phyloP scores from a whole-genome alignment of 768 basidiomycete genomes.

The Podaxis pistillaris region DNA sequence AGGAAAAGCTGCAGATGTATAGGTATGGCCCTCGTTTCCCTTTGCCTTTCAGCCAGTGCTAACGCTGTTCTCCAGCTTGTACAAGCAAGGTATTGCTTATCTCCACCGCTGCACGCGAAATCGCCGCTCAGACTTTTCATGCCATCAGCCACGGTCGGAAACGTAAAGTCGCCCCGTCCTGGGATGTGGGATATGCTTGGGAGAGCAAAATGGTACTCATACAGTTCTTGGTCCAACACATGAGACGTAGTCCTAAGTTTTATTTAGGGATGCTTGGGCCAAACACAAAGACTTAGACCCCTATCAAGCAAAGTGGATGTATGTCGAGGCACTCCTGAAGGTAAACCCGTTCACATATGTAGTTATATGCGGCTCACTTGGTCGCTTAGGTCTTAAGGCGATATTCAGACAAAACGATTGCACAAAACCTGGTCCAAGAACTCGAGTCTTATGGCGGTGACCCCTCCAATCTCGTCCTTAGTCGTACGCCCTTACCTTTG shows the following conservation, averaged over 20 bases:
- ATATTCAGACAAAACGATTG: conserved; percentile 81
- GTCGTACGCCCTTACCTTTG: conserved; percentile 42
- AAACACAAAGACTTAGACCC: conserved; percentile 83
- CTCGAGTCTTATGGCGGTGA: conserved; percentile 75
- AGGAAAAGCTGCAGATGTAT: conserved; percentile 93
- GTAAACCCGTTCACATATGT: conserved; percentile 34
- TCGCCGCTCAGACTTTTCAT: conserved; percentile 12
- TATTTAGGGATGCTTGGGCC: conserved; percentile 87
- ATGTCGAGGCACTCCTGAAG: conserved; percentile 86
- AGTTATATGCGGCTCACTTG: not conserved
- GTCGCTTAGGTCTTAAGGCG: conserved; percentile 68
- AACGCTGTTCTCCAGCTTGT: conserved; percentile 53
- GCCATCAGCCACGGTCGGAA: conserved; percentile 79
- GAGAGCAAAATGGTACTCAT: conserved; percentile 85
- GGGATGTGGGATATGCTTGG: conserved; percentile 91
- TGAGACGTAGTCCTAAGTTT: conserved; percentile 11
- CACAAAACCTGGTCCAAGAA: conserved; percentile 73
- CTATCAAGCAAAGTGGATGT: conserved; percentile 83
- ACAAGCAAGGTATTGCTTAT: conserved; percentile 77
- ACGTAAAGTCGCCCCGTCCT: conserved; percentile 76
- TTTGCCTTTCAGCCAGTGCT: conserved; percentile 13
- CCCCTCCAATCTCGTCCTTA: conserved; percentile 60
- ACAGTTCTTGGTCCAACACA: not conserved
- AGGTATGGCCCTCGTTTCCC: conserved; percentile 45
- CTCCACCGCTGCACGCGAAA: conserved; percentile 1